Evolutionary conservation across 2,329 filamentous ascomycete species (phyloP), one percentile per base, ranked within the genome.

Genomic region (Fusarium succisae): DNA sequence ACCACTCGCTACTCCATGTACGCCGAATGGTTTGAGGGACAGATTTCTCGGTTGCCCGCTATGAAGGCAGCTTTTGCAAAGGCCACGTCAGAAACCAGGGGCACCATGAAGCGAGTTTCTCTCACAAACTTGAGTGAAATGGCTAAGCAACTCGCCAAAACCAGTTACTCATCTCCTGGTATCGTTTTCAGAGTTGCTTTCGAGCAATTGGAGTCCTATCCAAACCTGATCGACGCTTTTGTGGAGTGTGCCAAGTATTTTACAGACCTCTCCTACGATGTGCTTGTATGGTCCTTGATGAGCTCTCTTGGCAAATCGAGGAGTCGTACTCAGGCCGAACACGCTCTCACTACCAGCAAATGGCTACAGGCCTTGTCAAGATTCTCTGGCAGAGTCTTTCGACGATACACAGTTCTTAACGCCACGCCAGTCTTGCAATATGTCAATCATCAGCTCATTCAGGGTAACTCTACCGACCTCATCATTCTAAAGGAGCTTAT

Each of bases 231-330:
- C 64, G 94, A 98, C 70, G 94, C 94, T 10, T 94, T 99, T 70
- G 95, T 98, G 20, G 95, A 98, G 80, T 98, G 95, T 79, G 95
- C 94, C 44, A 92, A 94, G 77, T 98, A 98, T 81, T 98, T 98
- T 77, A 98, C 96, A 3, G 91, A 94, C 62, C 85, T 99, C 43
- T 96, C 94, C 1, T 98, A 98, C 80, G 96, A 99, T 81, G 94
- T 98, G 38, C 87, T 99, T 50, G 93, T 94, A 8, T 99, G 96
- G 95, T 94, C 94, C 26, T 86, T 99, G 50, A 90, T 99, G 83
- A 97, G 91, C 79, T 91, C 91, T 4, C 84, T 92, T 18, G 89
- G 89, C 57, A 90, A 91, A 73, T 87, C 88, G 60, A 86, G 91
- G 78, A 91, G 90, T 78, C 86, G 91, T 41, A 91, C 88, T 10